Evolutionary conservation across 306 rosid species (phyloP).

Genomic region (Sicyos baderoa): DNA sequence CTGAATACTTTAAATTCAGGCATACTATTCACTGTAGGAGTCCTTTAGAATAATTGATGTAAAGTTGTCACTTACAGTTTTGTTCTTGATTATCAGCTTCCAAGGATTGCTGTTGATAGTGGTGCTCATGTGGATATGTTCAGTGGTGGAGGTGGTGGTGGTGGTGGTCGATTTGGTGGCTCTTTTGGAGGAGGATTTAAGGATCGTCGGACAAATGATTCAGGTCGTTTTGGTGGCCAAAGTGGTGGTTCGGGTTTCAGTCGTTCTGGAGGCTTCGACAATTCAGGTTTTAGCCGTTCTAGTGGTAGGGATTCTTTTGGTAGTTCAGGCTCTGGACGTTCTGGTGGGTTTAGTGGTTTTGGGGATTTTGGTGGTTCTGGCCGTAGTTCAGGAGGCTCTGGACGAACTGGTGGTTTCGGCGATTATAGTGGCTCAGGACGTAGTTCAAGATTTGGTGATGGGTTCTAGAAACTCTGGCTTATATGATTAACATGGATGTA

Average conservation of each 20-base stretch:
- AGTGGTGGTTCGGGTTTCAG: conserved; percentile 32
- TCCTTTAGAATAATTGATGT: conserved; percentile 2
- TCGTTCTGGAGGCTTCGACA: conserved; percentile 32
- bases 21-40: not conserved
- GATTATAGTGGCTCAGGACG: conserved; percentile 22
- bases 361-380: conserved; percentile 30
- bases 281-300: conserved; percentile 37
- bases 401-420: conserved; percentile 25
- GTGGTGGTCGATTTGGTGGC: conserved; percentile 43
- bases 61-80: conserved; percentile 19
- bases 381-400: not conserved
- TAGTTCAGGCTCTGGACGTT: conserved; percentile 34
- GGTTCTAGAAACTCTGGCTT: conserved; percentile 28
- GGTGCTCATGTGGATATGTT: conserved; percentile 37
- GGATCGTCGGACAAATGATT: conserved; percentile 15
- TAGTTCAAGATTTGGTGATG: conserved; percentile 19
- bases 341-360: conserved; percentile 40
- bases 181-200: conserved; percentile 39
- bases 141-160: conserved; percentile 46
- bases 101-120: conserved; percentile 52
- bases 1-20: not conserved
- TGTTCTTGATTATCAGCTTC: conserved; percentile 53
- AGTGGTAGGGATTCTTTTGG: conserved; percentile 39
- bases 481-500: conserved; percentile 19
- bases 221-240: conserved; percentile 11